A percentile compares a stretch with the other conserved stretches of the same genome.
Conservation (phyloP, 176 grass and related monocot species). For the Oryza coarctata region DNA sequence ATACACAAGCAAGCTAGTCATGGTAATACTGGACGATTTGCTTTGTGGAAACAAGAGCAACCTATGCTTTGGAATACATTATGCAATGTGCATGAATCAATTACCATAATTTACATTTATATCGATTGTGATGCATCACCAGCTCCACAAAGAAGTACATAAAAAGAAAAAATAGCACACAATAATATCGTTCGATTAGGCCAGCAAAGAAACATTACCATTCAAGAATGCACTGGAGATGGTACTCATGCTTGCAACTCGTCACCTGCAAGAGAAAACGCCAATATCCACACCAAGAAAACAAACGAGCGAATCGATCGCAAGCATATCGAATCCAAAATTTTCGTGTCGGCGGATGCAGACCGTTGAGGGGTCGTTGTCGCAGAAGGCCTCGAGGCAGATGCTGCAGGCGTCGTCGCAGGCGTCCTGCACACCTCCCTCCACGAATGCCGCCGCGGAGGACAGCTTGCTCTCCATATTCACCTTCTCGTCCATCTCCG, state of each 20-base stretch:
- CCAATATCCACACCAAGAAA: neutral
- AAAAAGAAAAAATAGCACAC: neutral
- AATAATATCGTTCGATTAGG: neutral
- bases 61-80: neutral
- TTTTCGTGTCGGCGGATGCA: neutral
- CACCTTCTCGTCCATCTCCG: constrained; percentile 65
- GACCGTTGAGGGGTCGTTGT: constrained; percentile 92
- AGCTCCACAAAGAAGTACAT: neutral
- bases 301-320: neutral
- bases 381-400: constrained; percentile 89
- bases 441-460: constrained; percentile 83
- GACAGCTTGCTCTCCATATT: constrained; percentile 78
- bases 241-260: constrained; percentile 87
- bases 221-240: constrained; percentile 97
- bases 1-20: neutral
- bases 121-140: neutral
- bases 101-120: neutral
- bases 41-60: neutral
- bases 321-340: constrained; percentile 3
- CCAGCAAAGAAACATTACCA: constrained; percentile 49
- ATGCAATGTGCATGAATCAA: neutral
- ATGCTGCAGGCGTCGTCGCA: constrained; percentile 98
- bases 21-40: neutral
- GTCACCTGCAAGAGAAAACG: constrained; percentile 55
- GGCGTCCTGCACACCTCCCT: constrained; percentile 91